Base-by-base conservation (phyloP, 352 stramenopile species). In the Pythium dissimile region DNA sequence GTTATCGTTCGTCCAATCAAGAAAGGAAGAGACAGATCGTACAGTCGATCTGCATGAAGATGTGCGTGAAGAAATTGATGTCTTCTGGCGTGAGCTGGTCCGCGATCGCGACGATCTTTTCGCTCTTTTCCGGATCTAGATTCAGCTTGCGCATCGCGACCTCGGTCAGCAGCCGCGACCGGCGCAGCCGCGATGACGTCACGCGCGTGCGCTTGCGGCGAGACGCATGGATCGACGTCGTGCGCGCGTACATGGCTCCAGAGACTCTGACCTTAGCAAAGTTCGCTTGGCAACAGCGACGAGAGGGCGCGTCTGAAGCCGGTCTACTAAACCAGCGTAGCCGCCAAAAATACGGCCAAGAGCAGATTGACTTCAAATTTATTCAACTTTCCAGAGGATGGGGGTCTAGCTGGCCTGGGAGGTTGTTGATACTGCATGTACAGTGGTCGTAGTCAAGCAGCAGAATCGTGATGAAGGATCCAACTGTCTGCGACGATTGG, bases 21-120 rank as follows among this genome's bases (percentile, higher is more conserved):
- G 18, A 21, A 26, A 2, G 26, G 27, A 23, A 20, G 38, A 8
- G 20, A 18, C 15, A 20, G 1, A 16, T 69, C 72, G 15, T 39
- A 88, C 77, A 67, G 53, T 88, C 75, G 56, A 88, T 88, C 54
- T 88, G 75, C 28, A 64, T 69, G 63, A 88, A 88, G 43, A 88
- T 86, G 67, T 88, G 73, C 9, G 66, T 68, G 70, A 88, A 86
- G 57, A 88, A 88, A 34, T 62, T 72, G 49, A 80, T 71, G 44
- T 88, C 77, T 8, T 84, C 71, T 2, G 67, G 50, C 16, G 75
- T 79, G 20, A 88, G 68, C 54, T 83, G 71, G 34, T 77, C 63
- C 9, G 75, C 77, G 64, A 88, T 86, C 38, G 71, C 54, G 51
- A 78, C 67, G 62, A 86, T 84, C 55, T 75, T 71, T 53, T 80